Conservation (phyloP, 352 stramenopile genomes). For the Globisporangium nodosum region DNA sequence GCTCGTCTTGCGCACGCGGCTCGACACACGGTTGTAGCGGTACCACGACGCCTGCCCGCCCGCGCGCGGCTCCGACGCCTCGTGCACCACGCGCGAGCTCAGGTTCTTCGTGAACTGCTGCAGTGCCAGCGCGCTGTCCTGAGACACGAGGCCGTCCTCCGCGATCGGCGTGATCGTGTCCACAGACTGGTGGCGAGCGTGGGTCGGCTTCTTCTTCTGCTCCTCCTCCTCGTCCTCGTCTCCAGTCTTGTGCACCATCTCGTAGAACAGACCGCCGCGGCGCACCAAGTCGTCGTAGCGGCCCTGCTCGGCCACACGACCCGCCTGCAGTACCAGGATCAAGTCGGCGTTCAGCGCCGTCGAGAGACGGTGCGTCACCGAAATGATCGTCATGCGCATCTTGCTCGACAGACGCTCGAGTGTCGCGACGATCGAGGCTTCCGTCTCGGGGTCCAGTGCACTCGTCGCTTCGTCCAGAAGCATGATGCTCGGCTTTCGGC, state of each 20-base stretch:
- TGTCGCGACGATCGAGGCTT: constrained; percentile 80
- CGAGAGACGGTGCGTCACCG: constrained; percentile 85
- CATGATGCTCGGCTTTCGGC: constrained; percentile 71
- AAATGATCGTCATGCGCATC: constrained; percentile 89
- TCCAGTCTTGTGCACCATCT: constrained; percentile 83
- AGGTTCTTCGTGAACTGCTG: constrained; percentile 83
- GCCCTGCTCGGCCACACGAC: constrained; percentile 72
- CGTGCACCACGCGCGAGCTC: constrained; percentile 67
- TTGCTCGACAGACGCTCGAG: constrained; percentile 74
- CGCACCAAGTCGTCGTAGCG: constrained; percentile 69
- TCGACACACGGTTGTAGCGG: constrained; percentile 70
- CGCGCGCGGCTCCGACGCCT: constrained; percentile 35
- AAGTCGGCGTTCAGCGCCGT: constrained; percentile 73
- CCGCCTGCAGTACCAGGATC: constrained; percentile 76
- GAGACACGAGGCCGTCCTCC: constrained; percentile 32
- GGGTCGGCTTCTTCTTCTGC: constrained; percentile 23
- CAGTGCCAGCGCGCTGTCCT: constrained; percentile 63
- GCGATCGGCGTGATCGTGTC: constrained; percentile 37
- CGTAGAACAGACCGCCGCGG: constrained; percentile 68
- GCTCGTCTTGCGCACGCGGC: constrained; percentile 57
- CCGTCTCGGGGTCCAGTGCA: constrained; percentile 80
- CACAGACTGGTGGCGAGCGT: constrained; percentile 17
- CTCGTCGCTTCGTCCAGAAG: constrained; percentile 85
- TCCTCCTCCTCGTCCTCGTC: constrained; percentile 43
- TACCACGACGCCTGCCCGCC: constrained; percentile 59